Percentiles rank a stretch among this genome's conserved stretches.
Conservation (phyloP, 352 stramenopile species). For the Phytopythium cucurbitacearum region DNA sequence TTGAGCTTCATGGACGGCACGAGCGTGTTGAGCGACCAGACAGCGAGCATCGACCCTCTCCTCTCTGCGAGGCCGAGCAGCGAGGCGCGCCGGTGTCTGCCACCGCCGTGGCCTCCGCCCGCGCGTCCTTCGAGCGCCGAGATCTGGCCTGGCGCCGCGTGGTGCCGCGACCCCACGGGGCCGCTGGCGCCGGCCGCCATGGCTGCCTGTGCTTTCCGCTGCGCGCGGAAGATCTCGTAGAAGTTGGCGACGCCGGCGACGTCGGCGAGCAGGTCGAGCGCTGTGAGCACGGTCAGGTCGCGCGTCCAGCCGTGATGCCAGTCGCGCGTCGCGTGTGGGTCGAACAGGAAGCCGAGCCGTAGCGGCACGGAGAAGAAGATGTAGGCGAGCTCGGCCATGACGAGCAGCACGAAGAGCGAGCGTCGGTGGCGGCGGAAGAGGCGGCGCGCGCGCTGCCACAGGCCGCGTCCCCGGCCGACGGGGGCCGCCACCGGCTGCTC, state of each 20-base stretch:
- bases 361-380: conserved; percentile 52
- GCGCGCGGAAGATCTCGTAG: conserved; percentile 43
- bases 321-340: conserved; percentile 24
- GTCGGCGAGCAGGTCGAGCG: conserved; percentile 49
- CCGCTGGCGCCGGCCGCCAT: conserved; percentile 16
- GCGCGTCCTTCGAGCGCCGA: neutral
- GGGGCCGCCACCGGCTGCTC: too few relatives aligned
- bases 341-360: conserved; percentile 66
- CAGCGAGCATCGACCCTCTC: conserved; percentile 28
- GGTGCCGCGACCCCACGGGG: conserved; percentile 17
- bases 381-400: conserved; percentile 39
- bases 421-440: conserved; percentile 18
- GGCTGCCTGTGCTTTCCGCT: conserved; percentile 35
- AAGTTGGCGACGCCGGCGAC: conserved; percentile 33
- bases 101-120: conserved; percentile 6
- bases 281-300: conserved; percentile 42
- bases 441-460: neutral
- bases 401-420: conserved; percentile 19
- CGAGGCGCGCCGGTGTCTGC: conserved; percentile 4
- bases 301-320: conserved; percentile 31
- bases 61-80: conserved; percentile 13
- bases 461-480: too few relatives aligned
- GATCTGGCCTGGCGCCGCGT: neutral
- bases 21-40: conserved; percentile 70
- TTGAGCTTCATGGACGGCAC: conserved; percentile 21